phyloP scores from a whole-genome alignment of 805 yeast species.

The Schwanniomyces polymorphus region DNA sequence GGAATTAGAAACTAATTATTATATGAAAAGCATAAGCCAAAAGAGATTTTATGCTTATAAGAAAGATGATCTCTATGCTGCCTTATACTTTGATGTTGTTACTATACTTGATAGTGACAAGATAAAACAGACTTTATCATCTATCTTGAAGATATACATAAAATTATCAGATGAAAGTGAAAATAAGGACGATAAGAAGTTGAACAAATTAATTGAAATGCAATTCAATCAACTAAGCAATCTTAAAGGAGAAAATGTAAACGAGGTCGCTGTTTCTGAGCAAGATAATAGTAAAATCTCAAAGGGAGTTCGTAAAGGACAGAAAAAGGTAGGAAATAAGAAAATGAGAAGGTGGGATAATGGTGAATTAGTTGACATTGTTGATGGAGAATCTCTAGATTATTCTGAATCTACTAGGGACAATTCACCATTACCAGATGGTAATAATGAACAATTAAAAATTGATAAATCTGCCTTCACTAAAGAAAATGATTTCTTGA shows the following conservation, averaged over 20 bases:
- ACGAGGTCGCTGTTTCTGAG: neutral
- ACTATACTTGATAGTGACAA: constrained; percentile 40
- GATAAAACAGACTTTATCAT: constrained; percentile 29
- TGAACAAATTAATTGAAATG: constrained; percentile 33
- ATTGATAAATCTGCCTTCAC: constrained; percentile 35
- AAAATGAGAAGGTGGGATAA: constrained; percentile 47
- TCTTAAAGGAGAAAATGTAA: constrained; percentile 11
- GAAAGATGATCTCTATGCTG: constrained; percentile 27
- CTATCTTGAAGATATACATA: constrained; percentile 30
- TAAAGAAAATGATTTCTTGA: constrained; percentile 37
- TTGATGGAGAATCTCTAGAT: constrained; percentile 24
- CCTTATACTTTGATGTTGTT: constrained; percentile 39
- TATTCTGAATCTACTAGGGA: constrained; percentile 23
- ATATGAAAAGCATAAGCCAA: constrained; percentile 27
- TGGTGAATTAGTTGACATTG: constrained; percentile 34
- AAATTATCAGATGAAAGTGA: constrained; percentile 17
- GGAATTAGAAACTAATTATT: constrained; percentile 33
- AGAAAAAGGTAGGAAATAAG: constrained; percentile 16
- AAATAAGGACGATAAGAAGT: constrained; percentile 16
- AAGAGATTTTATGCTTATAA: constrained; percentile 35
- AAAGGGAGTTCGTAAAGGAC: neutral
- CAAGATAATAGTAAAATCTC: neutral
- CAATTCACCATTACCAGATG: constrained; percentile 1
- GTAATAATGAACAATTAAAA: constrained; percentile 8
- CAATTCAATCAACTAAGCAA: constrained; percentile 40